Evolutionary conservation across 108 stramenopile species (phyloP), one percentile per base, ranked within the genome.

Genomic region (Nannochloropsis oceanica): DNA sequence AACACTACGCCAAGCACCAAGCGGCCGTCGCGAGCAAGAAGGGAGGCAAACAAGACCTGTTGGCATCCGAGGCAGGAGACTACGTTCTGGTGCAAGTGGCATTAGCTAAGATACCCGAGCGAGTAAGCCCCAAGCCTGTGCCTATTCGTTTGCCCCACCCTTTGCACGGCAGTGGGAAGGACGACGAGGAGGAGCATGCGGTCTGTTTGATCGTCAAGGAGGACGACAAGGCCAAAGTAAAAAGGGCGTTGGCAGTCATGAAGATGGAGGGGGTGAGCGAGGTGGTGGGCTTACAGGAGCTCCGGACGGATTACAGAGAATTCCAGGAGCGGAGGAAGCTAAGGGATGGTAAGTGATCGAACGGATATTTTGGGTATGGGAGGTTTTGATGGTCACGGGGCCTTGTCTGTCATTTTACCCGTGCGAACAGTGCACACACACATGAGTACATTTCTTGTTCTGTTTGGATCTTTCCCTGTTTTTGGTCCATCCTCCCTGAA

Each of bases 131-230:
- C 81, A 88, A 88, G 87, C 87, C 87, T 24, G 25, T 79, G 24
- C 87, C 43, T 22, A 84, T 88, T n/a, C 44, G 44, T 25, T 81
- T 88, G 43, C 87, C 87, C n/a, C 83, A 84, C 25, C 87, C 87
- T 26, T 13, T 88, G 14, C 84, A 73, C 59, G 59, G 59, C n/a
- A 73, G 59, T 10, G 59, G 59, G 22, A n/a, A 14, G 25, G 80
- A 84, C 13, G 26, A 82, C 44, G 84, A 44, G 18, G 87, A 90
- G n/a, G 88, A 90, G 42, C 85, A 83, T 83, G 90, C 87, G 34
- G 87, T 95, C 82, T 97, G 96, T 90, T 90, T 97, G 50, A 95
- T 97, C 86, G 95, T 96, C 89, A 97, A 97, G 92, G 95, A 97
- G 42, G 92, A 91, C 43, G 92, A 93, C 82, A 96, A 96, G 88